phyloP scores from a whole-genome alignment of 371 early-diverging fungal species.

The Actinomucor elegans region DNA sequence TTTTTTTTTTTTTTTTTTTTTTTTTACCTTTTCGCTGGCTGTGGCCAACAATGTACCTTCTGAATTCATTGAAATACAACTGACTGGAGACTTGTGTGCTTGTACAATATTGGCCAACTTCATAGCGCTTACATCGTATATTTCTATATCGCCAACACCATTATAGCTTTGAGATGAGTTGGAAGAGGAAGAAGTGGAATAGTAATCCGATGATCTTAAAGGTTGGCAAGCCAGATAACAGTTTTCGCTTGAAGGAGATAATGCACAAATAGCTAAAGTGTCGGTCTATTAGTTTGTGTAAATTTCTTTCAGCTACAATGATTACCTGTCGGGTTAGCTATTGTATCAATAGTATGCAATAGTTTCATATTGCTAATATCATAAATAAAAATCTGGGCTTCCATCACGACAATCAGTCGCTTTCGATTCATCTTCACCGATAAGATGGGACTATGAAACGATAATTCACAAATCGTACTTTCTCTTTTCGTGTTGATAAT shows the following conservation, averaged over 20 bases:
- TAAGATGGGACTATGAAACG: slow-evolving; percentile 87
- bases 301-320: slow-evolving; percentile 66
- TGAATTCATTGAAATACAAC: slow-evolving; percentile 81
- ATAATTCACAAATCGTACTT: slow-evolving; percentile 94
- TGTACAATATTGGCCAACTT: slow-evolving; percentile 89
- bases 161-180: slow-evolving; percentile 7
- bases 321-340: slow-evolving; percentile 82
- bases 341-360: slow-evolving; percentile 91
- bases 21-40: slow-evolving; percentile 85
- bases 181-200: slow-evolving; percentile 47
- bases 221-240: slow-evolving; percentile 92
- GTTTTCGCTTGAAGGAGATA: slow-evolving; percentile 92
- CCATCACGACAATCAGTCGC: slow-evolving; percentile 87
- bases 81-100: slow-evolving; percentile 90
- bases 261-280: slow-evolving; percentile 77
- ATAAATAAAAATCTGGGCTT: slow-evolving; percentile 86
- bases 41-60: slow-evolving; percentile 95
- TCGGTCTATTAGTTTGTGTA: not conserved
- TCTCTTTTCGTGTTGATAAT: slow-evolving; percentile 96
- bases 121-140: slow-evolving; percentile 84
- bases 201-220: slow-evolving; percentile 49
- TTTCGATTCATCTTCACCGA: slow-evolving; percentile 94
- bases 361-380: slow-evolving; percentile 97
- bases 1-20: no score
- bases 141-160: slow-evolving; percentile 80